A percentile compares a stretch with the other conserved stretches of the same genome.
Evolutionary conservation across 192 early-diverging fungal genomes (phyloP).

Genomic region (Coemansia asiatica): DNA sequence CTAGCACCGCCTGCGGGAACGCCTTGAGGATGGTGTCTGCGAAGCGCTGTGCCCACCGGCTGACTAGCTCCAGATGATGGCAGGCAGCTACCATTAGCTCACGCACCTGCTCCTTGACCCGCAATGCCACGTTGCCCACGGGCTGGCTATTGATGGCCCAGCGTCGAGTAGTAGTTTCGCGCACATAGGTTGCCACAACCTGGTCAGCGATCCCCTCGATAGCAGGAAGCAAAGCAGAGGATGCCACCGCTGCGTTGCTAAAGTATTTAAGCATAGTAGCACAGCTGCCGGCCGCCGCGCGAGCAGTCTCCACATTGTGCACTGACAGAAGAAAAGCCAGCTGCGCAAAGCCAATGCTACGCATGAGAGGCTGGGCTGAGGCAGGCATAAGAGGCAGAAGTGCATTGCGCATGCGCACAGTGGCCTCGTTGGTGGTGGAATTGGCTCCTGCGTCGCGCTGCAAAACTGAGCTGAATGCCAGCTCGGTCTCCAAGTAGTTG

Average conservation of each 20-base stretch:
- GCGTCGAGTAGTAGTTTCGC: constrained; percentile 37
- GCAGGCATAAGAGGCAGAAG: constrained; percentile 56
- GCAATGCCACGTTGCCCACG: constrained; percentile 4
- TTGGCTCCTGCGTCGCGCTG: constrained; percentile 47
- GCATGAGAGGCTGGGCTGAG: constrained; percentile 60
- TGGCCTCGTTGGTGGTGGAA: constrained; percentile 15
- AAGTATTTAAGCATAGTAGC: constrained; percentile 79
- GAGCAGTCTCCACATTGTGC: constrained; percentile 79
- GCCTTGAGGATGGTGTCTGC: constrained; percentile 59
- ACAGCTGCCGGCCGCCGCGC: constrained; percentile 68
- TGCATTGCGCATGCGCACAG: constrained; percentile 53
- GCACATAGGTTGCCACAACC: constrained; percentile 36
- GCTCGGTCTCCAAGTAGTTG: constrained; percentile 83
- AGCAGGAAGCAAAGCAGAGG: constrained; percentile 68
- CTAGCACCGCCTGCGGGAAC: constrained; percentile 79
- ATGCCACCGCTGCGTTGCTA: constrained; percentile 80
- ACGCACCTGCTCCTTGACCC: constrained; percentile 56
- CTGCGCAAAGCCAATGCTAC: constrained; percentile 67
- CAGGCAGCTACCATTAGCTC: constrained; percentile 66
- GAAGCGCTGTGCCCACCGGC: constrained; percentile 64
- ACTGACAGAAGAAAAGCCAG: constrained; percentile 81
- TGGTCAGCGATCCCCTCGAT: constrained; percentile 79
- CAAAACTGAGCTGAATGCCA: constrained; percentile 84
- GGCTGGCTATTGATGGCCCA: constrained; percentile 35
- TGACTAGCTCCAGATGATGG: constrained; percentile 70